Evolutionary conservation across 306 rosid genomes (phyloP), one percentile per base, ranked within the genome.

Genomic region (Dalbergia cochinchinensis): DNA sequence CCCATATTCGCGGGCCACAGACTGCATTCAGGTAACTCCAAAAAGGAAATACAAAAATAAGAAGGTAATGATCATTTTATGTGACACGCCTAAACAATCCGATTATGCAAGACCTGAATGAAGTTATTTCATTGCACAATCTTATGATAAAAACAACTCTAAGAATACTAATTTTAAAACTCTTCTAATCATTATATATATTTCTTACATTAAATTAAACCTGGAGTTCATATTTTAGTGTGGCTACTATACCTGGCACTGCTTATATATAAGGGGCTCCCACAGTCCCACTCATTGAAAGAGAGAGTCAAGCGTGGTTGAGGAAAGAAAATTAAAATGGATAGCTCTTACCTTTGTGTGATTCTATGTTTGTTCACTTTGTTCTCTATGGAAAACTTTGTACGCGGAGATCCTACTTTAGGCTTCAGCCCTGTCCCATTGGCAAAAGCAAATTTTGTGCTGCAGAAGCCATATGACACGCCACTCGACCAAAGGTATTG

Each of bases 381-480:
- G 7, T 4, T 62, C 4, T 55, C 41, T 51, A 11, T 18, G 8
- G 5, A 58, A 11, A 58, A 41, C 45, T 39, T 58, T 54, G 80
- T 68, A 18, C 82, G 50, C 53, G 78, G 48, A 58, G 87, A 89
- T 80, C 90, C 90, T 19, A 82, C 87, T 12, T 41, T 69, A 64
- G 92, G 89, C 3, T 89, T 89, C 85, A 84, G 64, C 58, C 73
- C 51, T n/a, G 86, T 89, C 19, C 88, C 88, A 50, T 58, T 86
- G 59, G 82, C 84, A 14, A 50, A 67, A 16, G 61, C 78, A 60
- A 82, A 78, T 42, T 75, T 88, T 41, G 13, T 0, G 18, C 15
- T 83, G 31, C 85, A 88, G 20, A 86, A 82, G 16, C 90, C 88
- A 69, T 82, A 81, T 31, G 77, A 85, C 65, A 71, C 81, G 45